These are phyloP conservation scores for Termitomyces sp. DNA, from an alignment of 768 basidiomycete genomes.

Conservation along the genomic window DNA sequence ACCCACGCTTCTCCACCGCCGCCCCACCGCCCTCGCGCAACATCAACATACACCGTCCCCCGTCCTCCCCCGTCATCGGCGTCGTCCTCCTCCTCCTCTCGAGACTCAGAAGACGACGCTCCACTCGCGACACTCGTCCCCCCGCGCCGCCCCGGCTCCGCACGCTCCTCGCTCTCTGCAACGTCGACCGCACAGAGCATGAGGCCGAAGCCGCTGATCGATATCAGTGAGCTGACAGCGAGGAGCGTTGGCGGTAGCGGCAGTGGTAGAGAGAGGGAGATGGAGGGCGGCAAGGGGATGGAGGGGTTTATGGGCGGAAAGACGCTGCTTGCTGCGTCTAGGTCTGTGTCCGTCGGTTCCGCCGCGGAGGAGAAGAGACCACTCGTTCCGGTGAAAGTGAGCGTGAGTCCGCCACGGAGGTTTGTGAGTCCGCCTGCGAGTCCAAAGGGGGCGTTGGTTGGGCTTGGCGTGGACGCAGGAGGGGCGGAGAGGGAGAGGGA, in stretches of 20 bases:
- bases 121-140: constrained; percentile 60
- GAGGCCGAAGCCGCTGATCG: constrained; percentile 43
- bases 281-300: constrained; percentile 15
- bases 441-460: constrained; percentile 21
- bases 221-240: constrained; percentile 40
- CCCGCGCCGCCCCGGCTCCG: constrained; percentile 62
- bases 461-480: background rate
- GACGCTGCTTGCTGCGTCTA: constrained; percentile 18
- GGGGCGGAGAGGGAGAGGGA: constrained; percentile 14
- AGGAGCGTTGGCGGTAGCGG: background rate
- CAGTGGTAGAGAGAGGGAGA: constrained; percentile 1
- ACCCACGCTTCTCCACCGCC: background rate
- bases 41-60: background rate
- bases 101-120: constrained; percentile 42
- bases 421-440: constrained; percentile 32
- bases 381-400: constrained; percentile 12
- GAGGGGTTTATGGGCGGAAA: constrained; percentile 35
- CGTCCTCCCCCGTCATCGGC: too few relatives aligned
- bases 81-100: constrained; percentile 11
- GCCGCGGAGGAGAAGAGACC: too few relatives aligned
- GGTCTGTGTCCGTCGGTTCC: too few relatives aligned
- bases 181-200: constrained; percentile 7
- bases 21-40: background rate
- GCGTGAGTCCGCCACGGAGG: constrained; percentile 25
- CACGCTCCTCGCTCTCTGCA: constrained; percentile 27